Conservation (phyloP, 2,329 filamentous ascomycete species). For the Fusarium duplospermum region DNA sequence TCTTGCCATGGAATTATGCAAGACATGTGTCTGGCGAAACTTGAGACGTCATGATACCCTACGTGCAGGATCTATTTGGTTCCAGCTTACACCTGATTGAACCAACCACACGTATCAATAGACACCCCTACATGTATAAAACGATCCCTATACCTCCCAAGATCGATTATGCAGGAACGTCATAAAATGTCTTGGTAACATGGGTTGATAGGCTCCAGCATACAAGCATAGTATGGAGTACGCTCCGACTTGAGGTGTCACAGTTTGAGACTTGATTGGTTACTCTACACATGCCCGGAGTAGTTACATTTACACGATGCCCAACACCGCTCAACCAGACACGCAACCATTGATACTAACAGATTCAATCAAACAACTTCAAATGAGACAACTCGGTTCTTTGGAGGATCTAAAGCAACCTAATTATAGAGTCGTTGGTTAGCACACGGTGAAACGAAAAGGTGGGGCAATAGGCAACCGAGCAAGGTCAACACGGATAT, state of each 20-base stretch:
- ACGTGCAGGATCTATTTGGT: neutral
- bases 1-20: neutral
- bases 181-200: neutral
- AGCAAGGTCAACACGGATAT: neutral
- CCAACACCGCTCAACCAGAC: neutral
- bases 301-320: neutral
- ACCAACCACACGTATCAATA: neutral
- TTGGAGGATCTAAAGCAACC: neutral
- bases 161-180: neutral
- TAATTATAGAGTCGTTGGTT: neutral
- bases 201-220: neutral
- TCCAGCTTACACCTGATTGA: neutral
- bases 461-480: neutral
- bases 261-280: neutral
- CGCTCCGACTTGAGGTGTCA: neutral
- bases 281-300: neutral
- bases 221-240: neutral
- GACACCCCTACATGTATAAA: neutral
- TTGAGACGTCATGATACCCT: neutral
- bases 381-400: neutral
- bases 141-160: neutral
- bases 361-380: neutral
- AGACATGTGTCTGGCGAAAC: neutral
- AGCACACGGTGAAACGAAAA: neutral
- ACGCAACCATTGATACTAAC: neutral